Evolutionary conservation across 768 basidiomycete genomes (phyloP), one percentile per base, ranked within the genome.

Genomic region (Rhodotorula diobovata): DNA sequence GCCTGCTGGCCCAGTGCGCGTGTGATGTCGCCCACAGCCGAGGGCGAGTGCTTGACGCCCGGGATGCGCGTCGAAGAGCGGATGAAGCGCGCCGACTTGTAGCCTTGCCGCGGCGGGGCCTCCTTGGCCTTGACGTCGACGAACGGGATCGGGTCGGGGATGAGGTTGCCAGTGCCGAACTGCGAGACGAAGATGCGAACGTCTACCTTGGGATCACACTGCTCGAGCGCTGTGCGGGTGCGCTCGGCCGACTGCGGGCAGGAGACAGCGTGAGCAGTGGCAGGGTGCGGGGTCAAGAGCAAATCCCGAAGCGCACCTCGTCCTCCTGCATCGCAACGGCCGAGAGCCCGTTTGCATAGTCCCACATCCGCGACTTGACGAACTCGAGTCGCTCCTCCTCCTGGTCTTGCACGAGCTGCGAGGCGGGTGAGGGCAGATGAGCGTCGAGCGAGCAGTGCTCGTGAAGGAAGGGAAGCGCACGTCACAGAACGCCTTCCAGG

Each of bases 401-500:
- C 61, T 96, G 81, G 82, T 99, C 96, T 81, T 99, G 96, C 72
- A 91, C 91, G 55, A 86, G 86, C 58, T 59, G n/a, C 25, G 25
- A 8, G 51, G 45, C 12, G 15, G 2, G 45, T 23, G 46, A 25
- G 20, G 4, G 21, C 2, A 25, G 21, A 11, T 11, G 23, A 1
- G 68, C 10, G 30, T 48, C 32, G 21, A 51, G 45, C n/a, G 34
- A 45, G n/a, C n/a, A n/a, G n/a, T n/a, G n/a, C n/a, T n/a, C n/a
- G n/a, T n/a, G n/a, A n/a, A n/a, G n/a, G n/a, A n/a, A n/a, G n/a
- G n/a, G n/a, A n/a, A 43, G n/a, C 81, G 39, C 58, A 59, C 58
- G 80, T 99, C 96, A 78, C 92, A 94, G 81, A 96, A 98, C 6
- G 83, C 83, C 81, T 91, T 94, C 96, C 96, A 99, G 70, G 91